Evolutionary conservation across 306 rosid species (phyloP), one percentile per base, ranked within the genome.

Genomic region (Lathyrus sativus): DNA sequence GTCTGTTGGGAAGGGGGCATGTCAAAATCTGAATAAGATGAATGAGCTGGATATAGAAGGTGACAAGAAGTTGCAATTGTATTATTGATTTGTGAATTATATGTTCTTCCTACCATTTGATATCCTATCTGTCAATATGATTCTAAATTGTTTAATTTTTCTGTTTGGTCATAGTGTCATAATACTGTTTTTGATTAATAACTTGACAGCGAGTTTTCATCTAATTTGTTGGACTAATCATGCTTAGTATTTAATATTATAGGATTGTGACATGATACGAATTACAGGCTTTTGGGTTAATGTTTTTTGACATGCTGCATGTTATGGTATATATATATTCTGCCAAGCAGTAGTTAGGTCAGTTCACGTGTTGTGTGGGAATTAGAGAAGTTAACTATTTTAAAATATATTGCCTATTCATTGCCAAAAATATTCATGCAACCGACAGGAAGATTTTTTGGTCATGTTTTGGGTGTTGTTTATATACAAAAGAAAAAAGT

Each of bases 11-110:
- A 80, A 43, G 89, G 68, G 80, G 85, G 57, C 75, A 78, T 82
- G 88, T 81, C 91, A 74, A 87, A 63, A 72, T 81, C 88, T 79
- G 12, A 82, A 43, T 65, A 56, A 46, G 83, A 78, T 71, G 10
- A 45, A 80, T 84, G 95, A 88, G 95, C 91, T 91, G 96, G 85
- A 85, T 57, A 38, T 51, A 80, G 86, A 88, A 81, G 70, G 79
- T 70, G 95, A 90, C 95, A 86, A 81, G 79, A 86, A 83, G 71
- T 79, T 75, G 81, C 76, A 66, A 56, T 28, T 56, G 62, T 38
- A 56, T 76, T 66, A 79, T 76, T 77, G 73, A 78, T 76, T 63
- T 73, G 18, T 73, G 81, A 87, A 71, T 78, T 76, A 87, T 74
- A 70, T 80, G 68, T 73, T 66, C 82, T 73, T 84, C 81, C 86